Conservation (phyloP, 768 basidiomycete genomes). For the Tulasnella sp. region DNA sequence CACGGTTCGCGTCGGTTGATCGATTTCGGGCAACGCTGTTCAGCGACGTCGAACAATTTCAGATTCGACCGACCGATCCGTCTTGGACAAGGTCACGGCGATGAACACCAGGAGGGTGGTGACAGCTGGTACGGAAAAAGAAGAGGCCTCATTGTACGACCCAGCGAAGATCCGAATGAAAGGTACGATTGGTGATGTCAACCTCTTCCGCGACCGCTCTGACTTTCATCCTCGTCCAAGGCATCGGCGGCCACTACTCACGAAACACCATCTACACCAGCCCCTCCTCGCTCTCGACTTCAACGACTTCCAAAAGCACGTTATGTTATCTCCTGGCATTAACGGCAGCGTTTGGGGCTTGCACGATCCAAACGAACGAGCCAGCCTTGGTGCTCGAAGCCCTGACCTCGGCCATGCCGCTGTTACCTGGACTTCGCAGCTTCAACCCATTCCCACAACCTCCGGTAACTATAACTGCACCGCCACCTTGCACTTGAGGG, state of each 20-base stretch:
- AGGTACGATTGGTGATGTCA: slow-evolving; percentile 50
- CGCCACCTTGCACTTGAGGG: too few species aligned
- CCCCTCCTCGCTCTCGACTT: too few species aligned
- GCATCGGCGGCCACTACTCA: slow-evolving; percentile 59
- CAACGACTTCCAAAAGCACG: slow-evolving; percentile 63
- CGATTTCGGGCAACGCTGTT: slow-evolving; percentile 36
- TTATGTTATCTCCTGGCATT: slow-evolving; percentile 84
- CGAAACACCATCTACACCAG: slow-evolving; percentile 55
- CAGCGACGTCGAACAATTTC: slow-evolving; percentile 23
- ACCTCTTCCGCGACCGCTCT: background rate
- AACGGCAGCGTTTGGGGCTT: slow-evolving; percentile 71
- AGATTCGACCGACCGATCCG: too few species aligned
- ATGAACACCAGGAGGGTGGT: slow-evolving; percentile 73
- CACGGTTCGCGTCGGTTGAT: slow-evolving; percentile 46
- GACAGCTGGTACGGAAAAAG: slow-evolving; percentile 94
- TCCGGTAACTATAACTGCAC: too few species aligned
- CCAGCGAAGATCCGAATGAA: slow-evolving; percentile 78
- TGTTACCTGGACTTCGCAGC: too few species aligned
- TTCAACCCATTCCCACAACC: too few species aligned
- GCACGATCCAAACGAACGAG: slow-evolving; percentile 81
- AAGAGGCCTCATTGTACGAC: slow-evolving; percentile 89
- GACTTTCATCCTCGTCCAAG: background rate
- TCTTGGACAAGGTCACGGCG: background rate
- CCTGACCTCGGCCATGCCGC: slow-evolving; percentile 57
- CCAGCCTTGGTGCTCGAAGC: slow-evolving; percentile 58